Conservation (phyloP, 345 rosid genomes). For the Ricinus communis region DNA sequence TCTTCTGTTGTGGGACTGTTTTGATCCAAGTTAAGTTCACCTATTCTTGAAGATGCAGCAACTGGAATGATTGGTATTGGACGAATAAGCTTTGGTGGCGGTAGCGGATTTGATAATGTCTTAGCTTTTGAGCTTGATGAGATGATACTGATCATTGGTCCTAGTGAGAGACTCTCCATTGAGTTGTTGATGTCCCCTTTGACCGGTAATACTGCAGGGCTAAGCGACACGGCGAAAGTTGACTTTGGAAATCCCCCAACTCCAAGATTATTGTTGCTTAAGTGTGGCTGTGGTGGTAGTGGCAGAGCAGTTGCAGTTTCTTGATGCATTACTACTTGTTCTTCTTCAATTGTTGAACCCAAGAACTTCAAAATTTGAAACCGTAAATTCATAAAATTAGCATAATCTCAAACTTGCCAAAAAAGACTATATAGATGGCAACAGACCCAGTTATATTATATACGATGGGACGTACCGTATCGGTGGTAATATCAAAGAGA, state of each 20-base stretch:
- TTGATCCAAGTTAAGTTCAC: conserved; percentile 54
- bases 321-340: conserved; percentile 18
- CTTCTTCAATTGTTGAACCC: conserved; percentile 44
- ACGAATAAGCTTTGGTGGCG: conserved; percentile 39
- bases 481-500: conserved; percentile 71
- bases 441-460: neutral
- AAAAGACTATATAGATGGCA: neutral
- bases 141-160: conserved; percentile 15
- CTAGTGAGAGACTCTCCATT: conserved; percentile 32
- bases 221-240: conserved; percentile 31
- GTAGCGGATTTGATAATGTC: neutral
- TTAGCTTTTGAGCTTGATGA: too few species aligned
- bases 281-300: conserved; percentile 19
- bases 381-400: neutral
- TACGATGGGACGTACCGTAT: conserved; percentile 28
- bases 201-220: conserved; percentile 20
- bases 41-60: conserved; percentile 71
- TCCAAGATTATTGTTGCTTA: conserved; percentile 11
- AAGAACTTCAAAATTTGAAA: conserved; percentile 32
- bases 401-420: too few species aligned
- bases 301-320: conserved; percentile 20
- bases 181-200: conserved; percentile 22
- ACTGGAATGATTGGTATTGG: conserved; percentile 53
- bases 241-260: conserved; percentile 29
- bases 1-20: conserved; percentile 28